Base-by-base conservation (phyloP, 768 basidiomycete species). In the Phylloporus scabripes region DNA sequence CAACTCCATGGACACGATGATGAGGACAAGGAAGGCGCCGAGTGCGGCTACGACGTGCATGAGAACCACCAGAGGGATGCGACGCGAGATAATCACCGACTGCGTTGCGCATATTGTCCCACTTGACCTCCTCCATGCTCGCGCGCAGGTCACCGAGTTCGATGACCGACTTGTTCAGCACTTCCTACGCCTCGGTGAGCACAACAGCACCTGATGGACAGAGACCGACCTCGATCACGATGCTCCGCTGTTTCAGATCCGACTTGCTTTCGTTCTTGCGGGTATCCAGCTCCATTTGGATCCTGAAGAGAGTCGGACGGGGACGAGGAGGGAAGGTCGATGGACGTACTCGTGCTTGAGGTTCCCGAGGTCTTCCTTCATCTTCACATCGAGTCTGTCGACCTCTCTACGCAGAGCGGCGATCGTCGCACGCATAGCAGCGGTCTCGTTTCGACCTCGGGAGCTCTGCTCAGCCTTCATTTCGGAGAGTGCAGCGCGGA, bases 271-370 rank as follows among this genome's bases (percentile, higher is more conserved):
- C 96, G 56, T 87, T 91, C 73, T 93, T 97, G 49, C 95, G 78
- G 53, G 83, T 92, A 60, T 95, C 92, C 51, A 97, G 75, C 48
- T 99, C 96, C 83, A 98, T 92, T 67, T 97, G 93, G 44, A 94
- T 90, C 61, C 93, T 96, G 51, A 44, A 24, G 14, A 33, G 28
- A 28, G 42, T 53, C 28, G n/a, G 15, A 44, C 7, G n/a, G 33
- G 4, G 20, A 31, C n/a, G 32, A 26, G 31, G 36, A 29, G 2
- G 17, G 42, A 4, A 4, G 34, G 38, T 8, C 23, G 20, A 28
- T 33, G 37, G 40, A 80, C 86, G 48, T 57, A 95, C 93, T 98
- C 94, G 61, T 97, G 94, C 68, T 89, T 92, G 57, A 99, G 74
- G 39, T 79, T 86, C 14, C 79, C 82, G 20, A 98, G 70, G 54